Evolutionary conservation across 768 basidiomycete species (phyloP), one percentile per base, ranked within the genome.

Genomic region (Hericium alpestre): DNA sequence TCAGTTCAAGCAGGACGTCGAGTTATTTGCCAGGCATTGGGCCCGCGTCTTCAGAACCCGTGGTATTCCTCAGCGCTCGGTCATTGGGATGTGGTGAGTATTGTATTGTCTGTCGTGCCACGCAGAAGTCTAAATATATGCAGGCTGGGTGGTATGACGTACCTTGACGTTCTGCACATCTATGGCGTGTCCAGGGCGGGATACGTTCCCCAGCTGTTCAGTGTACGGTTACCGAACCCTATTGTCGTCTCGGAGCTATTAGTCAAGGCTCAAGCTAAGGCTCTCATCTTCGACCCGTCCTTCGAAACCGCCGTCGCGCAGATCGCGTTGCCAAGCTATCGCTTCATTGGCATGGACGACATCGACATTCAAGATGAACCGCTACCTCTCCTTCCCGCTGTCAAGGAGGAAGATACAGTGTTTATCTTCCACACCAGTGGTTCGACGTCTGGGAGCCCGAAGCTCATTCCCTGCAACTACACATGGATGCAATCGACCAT

Each of bases 361-460:
- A 69, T 77, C 27, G 74, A 70, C 58, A 60, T 64, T 38, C 68
- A 72, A 38, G 64, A 70, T 40, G 67, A 71, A 23, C 64, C 72
- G 37, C 67, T 85, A 7, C 79, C 81, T 27, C 69, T 70, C 18
- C 69, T 81, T 40, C 68, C 71, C 61, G 51, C 57, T 61, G 69
- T 60, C 49, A 67, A 63, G 55, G 66, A 56, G 54, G 60, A 72
- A 56, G 81, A 84, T 54, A 68, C 73, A 25, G 76, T 77, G 49
- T 82, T 89, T 73, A 73, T 88, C 54, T 90, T 87, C 74, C 88
- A 88, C 67, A 89, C 88, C 10, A 85, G 83, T 58, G 88, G 88
- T 15, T 89, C 87, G 40, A 90, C 88, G 7, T 89, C 86, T n/a
- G 87, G 87, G 51, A 85, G 81, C 64, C 88, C 88, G 0, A 90